Conservation (phyloP, 2,329 filamentous ascomycete species). For the Aureobasidium sp. region DNA sequence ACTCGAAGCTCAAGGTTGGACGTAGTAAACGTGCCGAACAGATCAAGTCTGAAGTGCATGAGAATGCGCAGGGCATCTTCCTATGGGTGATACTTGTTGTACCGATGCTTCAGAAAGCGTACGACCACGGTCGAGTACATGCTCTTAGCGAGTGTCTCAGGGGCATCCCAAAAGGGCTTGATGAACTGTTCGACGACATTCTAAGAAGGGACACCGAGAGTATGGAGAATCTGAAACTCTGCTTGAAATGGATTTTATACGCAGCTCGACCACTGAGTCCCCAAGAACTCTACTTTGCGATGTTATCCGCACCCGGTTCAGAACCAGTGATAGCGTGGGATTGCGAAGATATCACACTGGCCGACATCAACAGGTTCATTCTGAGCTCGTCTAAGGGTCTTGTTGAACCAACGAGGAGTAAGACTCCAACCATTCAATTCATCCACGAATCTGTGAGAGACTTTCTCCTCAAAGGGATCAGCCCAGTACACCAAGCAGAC, state of each 20-base stretch:
- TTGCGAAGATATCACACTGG: background rate
- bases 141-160: background rate
- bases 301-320: background rate
- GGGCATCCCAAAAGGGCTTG: background rate
- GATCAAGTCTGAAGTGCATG: background rate
- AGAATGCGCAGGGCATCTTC: background rate
- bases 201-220: background rate
- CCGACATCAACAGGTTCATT: slow-evolving; percentile 30
- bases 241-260: background rate
- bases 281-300: background rate
- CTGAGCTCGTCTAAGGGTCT: slow-evolving; percentile 45
- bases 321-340: background rate
- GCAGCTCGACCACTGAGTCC: background rate
- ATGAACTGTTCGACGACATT: background rate
- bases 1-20: background rate
- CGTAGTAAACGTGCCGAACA: background rate
- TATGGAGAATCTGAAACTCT: background rate
- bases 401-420: slow-evolving; percentile 35
- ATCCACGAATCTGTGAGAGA: slow-evolving; percentile 49
- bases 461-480: slow-evolving; percentile 36
- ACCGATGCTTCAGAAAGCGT: background rate
- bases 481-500: background rate
- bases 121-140: background rate
- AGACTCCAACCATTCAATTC: slow-evolving; percentile 40
- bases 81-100: background rate